Evolutionary conservation across 2,329 filamentous ascomycete species (phyloP).

Genomic region (Cercospora citrullina): DNA sequence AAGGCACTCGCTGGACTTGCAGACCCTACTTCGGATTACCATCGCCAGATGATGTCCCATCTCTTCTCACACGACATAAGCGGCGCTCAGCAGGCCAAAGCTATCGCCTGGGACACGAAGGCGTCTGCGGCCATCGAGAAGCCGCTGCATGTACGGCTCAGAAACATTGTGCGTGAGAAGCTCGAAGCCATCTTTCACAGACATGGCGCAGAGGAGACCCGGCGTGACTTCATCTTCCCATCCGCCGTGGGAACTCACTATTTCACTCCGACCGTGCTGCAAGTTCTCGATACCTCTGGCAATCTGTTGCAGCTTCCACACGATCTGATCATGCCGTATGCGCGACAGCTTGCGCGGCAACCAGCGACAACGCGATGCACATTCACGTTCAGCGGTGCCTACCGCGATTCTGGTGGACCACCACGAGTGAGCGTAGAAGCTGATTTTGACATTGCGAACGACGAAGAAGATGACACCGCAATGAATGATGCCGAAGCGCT

Average conservation of each 20-base stretch:
- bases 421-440: slow-evolving; percentile 83
- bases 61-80: slow-evolving; percentile 65
- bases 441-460: slow-evolving; percentile 93
- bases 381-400: slow-evolving; percentile 86
- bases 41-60: slow-evolving; percentile 83
- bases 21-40: slow-evolving; percentile 82
- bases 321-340: slow-evolving; percentile 86
- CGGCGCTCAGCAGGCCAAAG: slow-evolving; percentile 67
- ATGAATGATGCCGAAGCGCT: slow-evolving; percentile 91
- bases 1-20: slow-evolving; percentile 78
- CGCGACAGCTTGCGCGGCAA: slow-evolving; percentile 75
- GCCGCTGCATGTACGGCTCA: slow-evolving; percentile 28
- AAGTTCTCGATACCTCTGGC: slow-evolving; percentile 77
- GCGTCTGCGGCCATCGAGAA: slow-evolving; percentile 26
- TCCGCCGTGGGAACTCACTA: slow-evolving; percentile 62
- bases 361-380: slow-evolving; percentile 68
- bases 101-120: slow-evolving; percentile 56
- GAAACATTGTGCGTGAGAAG: slow-evolving; percentile 65
- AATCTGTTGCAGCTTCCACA: slow-evolving; percentile 93
- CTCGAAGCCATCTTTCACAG: slow-evolving; percentile 77
- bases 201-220: slow-evolving; percentile 83
- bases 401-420: slow-evolving; percentile 79
- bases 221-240: slow-evolving; percentile 75
- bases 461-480: slow-evolving; percentile 72
- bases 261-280: slow-evolving; percentile 71